Base-by-base conservation (phyloP, 768 basidiomycete species). In the Boletus coccyginus region DNA sequence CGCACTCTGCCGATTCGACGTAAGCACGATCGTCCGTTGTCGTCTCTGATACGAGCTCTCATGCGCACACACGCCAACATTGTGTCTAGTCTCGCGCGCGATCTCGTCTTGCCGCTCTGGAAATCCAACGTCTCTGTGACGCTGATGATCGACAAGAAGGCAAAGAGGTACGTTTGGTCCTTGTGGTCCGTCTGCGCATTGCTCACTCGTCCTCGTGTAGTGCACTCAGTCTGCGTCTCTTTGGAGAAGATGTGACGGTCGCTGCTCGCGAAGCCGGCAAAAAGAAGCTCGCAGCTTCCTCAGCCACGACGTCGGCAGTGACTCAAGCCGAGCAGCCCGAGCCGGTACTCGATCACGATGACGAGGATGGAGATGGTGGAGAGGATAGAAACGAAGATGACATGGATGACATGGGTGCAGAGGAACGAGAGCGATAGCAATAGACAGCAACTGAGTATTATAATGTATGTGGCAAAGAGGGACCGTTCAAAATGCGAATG, bases 121-220 rank as follows among this genome's bases (percentile, higher is more conserved):
- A 94, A 92, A 73, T 94, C 93, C 3, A 88, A 87, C 56, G 84
- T 86, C 13, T 96, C 94, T 0, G 69, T 96, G 50, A 85, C 88
- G 0, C 77, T 98, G 55, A 94, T 98, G 93, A 85, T 97, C 52
- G 94, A 98, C 74, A 99, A 98, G 73, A 90, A 90, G 66, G 92
- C 94, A 27, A 98, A 98, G 74, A 92, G 89, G 95, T 93, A 43
- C 12, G 77, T 41, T 7, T 69, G 27, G 27, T 33, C 35, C 11
- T 17, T 16, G 13, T 16, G 19, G 5, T 3, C 33, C 10, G 36
- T 10, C 5, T 33, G 2, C 11, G 5, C 38, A 43, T 12, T 13
- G 19, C 41, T 49, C 35, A 56, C 31, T 51, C 38, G 50, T 40
- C 46, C 39, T 13, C 50, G 55, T 35, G 5, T 58, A 98, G 95